Evolutionary conservation across 192 early-diverging fungal genomes (phyloP), one percentile per base, ranked within the genome.

Genomic region (Coemansia sp.): DNA sequence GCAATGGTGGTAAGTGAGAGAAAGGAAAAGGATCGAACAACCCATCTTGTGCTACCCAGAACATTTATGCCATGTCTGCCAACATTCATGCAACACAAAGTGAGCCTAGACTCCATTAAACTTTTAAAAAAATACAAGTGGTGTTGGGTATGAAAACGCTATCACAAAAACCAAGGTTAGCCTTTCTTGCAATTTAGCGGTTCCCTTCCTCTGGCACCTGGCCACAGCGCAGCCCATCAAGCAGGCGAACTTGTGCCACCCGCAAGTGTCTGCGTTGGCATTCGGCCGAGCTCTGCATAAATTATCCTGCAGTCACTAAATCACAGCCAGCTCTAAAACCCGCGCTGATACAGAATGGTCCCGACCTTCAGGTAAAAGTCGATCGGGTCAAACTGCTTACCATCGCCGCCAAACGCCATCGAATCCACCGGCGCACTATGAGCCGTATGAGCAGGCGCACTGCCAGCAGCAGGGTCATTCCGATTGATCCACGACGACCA

Each of bases 331-430:
- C 1, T 4, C 75, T 71, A 92, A 66, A 76, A 87, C 8, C 90
- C 92, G 36, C 89, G 82, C 34, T 86, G 82, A 34, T 85, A 86
- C 28, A 93, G 69, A 25, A 85, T 74, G 10, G 86, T 91, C 36
- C 85, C 86, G n/a, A 91, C 62, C n/a, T 72, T 72, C 68, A 91
- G 67, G 68, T 93, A 93, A 66, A 93, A 86, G 8, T 89, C 88
- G 25, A 89, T 78, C 0, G 87, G 83, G 58, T 91, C 87, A 79
- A 93, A 91, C 6, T 78, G 72, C 16, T 73, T 65, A 28, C 76
- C 64, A 43, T 52, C 53, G 14, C 58, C 43, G 3, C 26, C 23
- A 45, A 61, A 59, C 18, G 25, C 34, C 61, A 38, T 5, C 7
- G 31, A 56, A 18, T 34, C 53, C 31, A n/a, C 53, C 6, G 53